These are phyloP conservation scores for Lophium mytilinum DNA, from an alignment of 495 filamentous ascomycete species.

Conservation along the genomic window DNA sequence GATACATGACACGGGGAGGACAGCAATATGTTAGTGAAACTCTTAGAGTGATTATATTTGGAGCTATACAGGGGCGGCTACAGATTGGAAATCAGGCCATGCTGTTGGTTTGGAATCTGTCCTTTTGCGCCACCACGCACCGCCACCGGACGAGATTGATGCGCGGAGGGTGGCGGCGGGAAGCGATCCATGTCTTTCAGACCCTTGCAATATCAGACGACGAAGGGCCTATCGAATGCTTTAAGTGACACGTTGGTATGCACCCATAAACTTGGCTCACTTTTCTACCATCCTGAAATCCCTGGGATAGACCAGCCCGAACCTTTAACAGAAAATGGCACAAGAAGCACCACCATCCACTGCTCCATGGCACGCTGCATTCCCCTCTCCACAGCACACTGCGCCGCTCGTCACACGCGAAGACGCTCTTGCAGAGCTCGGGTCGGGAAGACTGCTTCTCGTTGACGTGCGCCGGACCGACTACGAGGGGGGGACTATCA, in stretches of 20 bases:
- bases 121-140: background rate
- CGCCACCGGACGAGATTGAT: too few relatives aligned
- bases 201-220: too few relatives aligned
- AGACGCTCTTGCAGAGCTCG: slow-evolving; percentile 5
- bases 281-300: background rate
- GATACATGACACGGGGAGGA: background rate
- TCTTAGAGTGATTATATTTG: background rate
- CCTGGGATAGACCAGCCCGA: background rate
- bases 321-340: background rate
- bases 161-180: too few relatives aligned
- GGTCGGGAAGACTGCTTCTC: slow-evolving; percentile 23
- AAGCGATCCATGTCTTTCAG: too few relatives aligned
- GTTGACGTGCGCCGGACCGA: slow-evolving; percentile 34
- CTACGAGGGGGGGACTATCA: slow-evolving; percentile 40
- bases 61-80: background rate
- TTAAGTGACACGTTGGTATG: too few relatives aligned
- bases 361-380: slow-evolving; percentile 11
- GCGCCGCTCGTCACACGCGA: slow-evolving; percentile 19
- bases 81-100: background rate
- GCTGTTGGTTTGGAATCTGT: background rate
- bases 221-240: too few relatives aligned
- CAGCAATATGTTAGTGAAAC: background rate
- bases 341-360: background rate
- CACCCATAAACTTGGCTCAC: too few relatives aligned
- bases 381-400: slow-evolving; percentile 12